Evolutionary conservation across 768 basidiomycete genomes (phyloP), one percentile per base, ranked within the genome.

Genomic region (Lentinula sp.): DNA sequence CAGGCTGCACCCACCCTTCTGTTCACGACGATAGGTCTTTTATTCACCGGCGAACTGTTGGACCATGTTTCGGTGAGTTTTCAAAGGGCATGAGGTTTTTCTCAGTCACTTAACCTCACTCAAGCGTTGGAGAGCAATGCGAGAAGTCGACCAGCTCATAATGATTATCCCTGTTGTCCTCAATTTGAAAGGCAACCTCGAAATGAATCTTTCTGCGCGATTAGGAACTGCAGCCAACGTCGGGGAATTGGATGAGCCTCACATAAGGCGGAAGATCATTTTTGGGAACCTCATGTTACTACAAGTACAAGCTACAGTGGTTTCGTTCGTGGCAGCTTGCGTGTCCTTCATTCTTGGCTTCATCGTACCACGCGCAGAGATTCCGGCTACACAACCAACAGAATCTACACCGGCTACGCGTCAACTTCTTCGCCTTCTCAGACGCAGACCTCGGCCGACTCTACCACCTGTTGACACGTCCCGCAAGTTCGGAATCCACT

Each of bases 131-230:
- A 80, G 77, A 63, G 94, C 95, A 35, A 95, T 99, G 84, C 79
- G 80, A 52, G 82, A 89, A 45, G 86, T 98, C 52, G 89, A 98
- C 77, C 95, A 98, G 70, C 86, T 98, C 59, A 94, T 98, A 66
- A 93, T 98, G 80, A 92, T 98, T 57, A 87, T 98, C 3, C 95
- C 96, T 10, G 94, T 95, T 63, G 78, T 98, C 18, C 82, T 93
- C 64, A 98, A 98, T 67, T 84, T 99, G 60, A 98, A 97, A 68
- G 97, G 96, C n/a, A 93, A 99, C 69, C 83, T 98, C 40, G 97
- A 98, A 73, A 98, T 98, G 96, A 98, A 97, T 65, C 86, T 99
- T 6, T 95, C 95, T 3, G 94, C 97, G 0, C 84, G 96, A 13
- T 80, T 99, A n/a, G 89, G 91, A 1, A 99, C 97, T 0, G 89